Evolutionary conservation across 345 rosid genomes (phyloP), one percentile per base, ranked within the genome.

Genomic region (Eucalyptus erythrocorys): DNA sequence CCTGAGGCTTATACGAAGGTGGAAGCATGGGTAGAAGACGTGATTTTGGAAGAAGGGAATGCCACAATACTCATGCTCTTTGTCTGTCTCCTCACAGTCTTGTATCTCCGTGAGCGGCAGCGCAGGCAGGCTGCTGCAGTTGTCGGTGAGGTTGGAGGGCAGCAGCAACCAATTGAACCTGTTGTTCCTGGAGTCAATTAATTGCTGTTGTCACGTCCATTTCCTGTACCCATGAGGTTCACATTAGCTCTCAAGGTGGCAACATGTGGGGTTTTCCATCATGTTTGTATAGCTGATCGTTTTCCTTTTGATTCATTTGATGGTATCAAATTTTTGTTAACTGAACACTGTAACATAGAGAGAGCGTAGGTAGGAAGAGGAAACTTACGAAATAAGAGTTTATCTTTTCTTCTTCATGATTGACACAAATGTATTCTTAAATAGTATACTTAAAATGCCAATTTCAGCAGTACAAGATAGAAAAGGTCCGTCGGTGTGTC

Each of bases 41-140:
- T 97, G 90, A 91, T 96, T 87, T 86, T 96, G 93, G 99, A 98
- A 90, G 99, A 98, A 95, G 99, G 99, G 71, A 98, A 98, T 86
- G 99, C 98, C 47, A 95, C 99, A 16, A 98, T 98, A 89, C 93
- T 98, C 50, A 90, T 99, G 57, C 98, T 97, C 8, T 93, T 95
- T 87, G 95, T 92, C 40, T 98, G 99, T 92, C 96, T 98, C 32
- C 94, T 98, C 3, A 94, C 99, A 1, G 98, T 98, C 50, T 93
- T 98, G 61, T 98, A 98, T 87, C 95, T 97, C 59, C 97, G 99
- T 10, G 98, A 97, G 89, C 91, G 98, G 86, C 98, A 95, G 88
- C 94, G 99, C 22, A 93, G 99, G 90, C 93, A 94, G 43, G 93
- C 90, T 48, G 95, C 91, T 34, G 97, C 88, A 19, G 45, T 49